phyloP scores from a whole-genome alignment of 2,329 filamentous ascomycete species.

The Beauveria sp. region DNA sequence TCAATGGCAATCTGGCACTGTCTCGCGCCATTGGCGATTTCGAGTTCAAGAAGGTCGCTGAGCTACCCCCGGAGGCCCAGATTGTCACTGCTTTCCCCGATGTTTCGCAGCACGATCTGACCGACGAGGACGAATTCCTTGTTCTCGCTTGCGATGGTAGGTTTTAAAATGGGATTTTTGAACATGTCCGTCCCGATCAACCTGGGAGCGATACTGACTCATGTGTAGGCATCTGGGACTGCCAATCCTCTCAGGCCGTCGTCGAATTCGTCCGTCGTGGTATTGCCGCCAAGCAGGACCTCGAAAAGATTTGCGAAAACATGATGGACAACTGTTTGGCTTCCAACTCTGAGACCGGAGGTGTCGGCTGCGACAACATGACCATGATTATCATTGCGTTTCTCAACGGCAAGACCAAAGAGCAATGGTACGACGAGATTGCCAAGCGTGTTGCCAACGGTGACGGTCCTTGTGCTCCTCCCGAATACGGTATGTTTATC shows the following conservation, averaged over 20 bases:
- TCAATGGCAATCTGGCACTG: conserved; percentile 94
- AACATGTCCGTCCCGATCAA: neutral
- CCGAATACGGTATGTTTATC: conserved; percentile 87
- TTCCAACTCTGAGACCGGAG: conserved; percentile 94
- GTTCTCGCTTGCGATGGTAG: conserved; percentile 88
- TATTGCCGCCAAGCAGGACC: conserved; percentile 90
- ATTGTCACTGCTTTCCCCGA: conserved; percentile 97
- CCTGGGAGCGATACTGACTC: conserved; percentile 13
- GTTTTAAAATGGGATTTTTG: conserved; percentile 22
- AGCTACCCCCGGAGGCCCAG: conserved; percentile 94
- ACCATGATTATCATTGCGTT: conserved; percentile 90
- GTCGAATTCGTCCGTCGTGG: conserved; percentile 94
- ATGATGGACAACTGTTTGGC: conserved; percentile 99
- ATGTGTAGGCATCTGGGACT: conserved; percentile 90
- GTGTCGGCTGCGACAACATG: conserved; percentile 99
- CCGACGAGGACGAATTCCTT: conserved; percentile 90
- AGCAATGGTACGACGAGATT: conserved; percentile 97
- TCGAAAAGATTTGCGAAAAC: conserved; percentile 95
- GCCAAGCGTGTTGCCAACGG: conserved; percentile 89
- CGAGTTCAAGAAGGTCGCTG: conserved; percentile 98
- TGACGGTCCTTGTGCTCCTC: conserved; percentile 95
- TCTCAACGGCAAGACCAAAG: conserved; percentile 84
- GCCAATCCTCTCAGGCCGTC: conserved; percentile 95
- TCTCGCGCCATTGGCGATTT: conserved; percentile 98
- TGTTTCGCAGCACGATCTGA: conserved; percentile 83